A percentile compares a stretch with the other conserved stretches of the same genome.
Evolutionary conservation across 805 yeast species (phyloP).

Genomic region (Lipomyces chichibuensis): DNA sequence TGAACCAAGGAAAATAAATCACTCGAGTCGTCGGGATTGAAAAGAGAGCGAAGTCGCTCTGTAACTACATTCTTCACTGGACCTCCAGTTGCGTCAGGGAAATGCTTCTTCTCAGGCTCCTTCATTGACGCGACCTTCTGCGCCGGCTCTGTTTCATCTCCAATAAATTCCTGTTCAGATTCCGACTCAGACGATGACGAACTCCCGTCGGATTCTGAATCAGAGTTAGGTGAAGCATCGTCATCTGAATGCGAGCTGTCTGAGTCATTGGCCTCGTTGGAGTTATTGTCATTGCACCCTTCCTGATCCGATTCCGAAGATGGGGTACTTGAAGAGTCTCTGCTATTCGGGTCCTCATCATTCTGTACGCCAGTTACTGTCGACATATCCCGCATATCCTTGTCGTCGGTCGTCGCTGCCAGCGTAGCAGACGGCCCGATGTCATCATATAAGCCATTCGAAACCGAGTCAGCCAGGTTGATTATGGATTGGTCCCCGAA

Average conservation of each 20-base stretch:
- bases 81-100: neutral
- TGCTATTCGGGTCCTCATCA: neutral
- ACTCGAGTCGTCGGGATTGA: conserved; percentile 9
- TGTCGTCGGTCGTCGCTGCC: neutral
- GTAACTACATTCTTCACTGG: conserved; percentile 11
- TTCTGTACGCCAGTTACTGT: neutral
- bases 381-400: neutral
- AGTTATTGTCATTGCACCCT: conserved; percentile 49
- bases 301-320: neutral
- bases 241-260: conserved; percentile 31
- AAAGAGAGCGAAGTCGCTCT: conserved; percentile 23
- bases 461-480: neutral
- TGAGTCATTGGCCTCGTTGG: conserved; percentile 51
- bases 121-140: neutral
- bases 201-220: conserved; percentile 44
- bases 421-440: neutral
- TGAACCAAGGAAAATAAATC: conserved; percentile 48
- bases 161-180: conserved; percentile 39
- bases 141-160: conserved; percentile 39
- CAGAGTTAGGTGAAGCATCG: conserved; percentile 41
- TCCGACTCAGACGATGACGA: conserved; percentile 49
- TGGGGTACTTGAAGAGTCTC: neutral
- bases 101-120: too few species aligned
- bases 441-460: conserved; percentile 5
- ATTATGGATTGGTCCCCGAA: neutral